Base-by-base conservation (phyloP, 2,329 filamentous ascomycete species). In the Talaromyces albobiverticillius region DNA sequence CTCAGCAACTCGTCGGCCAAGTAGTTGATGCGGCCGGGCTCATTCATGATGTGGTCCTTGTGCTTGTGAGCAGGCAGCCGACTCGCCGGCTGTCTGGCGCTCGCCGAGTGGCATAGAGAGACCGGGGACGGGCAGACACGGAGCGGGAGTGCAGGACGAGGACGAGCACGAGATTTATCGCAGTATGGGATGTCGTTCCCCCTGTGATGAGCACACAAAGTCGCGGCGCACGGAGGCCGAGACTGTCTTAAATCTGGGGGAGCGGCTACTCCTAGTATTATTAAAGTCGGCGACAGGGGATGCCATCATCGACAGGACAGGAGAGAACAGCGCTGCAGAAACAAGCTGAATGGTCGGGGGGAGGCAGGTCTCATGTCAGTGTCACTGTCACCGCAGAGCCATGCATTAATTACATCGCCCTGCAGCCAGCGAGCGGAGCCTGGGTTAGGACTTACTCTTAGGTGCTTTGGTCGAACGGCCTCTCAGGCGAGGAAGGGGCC, bases 1-100 rank as follows among this genome's bases (percentile, higher is more conserved):
- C 58, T 66, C 49, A 72, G 59, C 40, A 72, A 54, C 58, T 72
- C 70, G 57, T 72, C 69, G 40, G 70, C 67, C 54, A 72, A 62
- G 57, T 67, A 59, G 38, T 64, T 60, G 62, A 72, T 69, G 55
- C 60, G 63, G 59, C 64, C 61, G 56, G 62, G 60, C 50, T 56
- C 60, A 57, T 65, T 61, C 69, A 72, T 60, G n/a, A n/a, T n/a
- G n/a, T n/a, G n/a, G n/a, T n/a, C n/a, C n/a, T n/a, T 60, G 55
- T 62, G 62, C 50, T 40, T 29, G 62, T 57, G 53, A 57, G 59
- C 54, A 61, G 57, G 60, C 63, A 67, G 67, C 67, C 67, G 66
- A 61, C 59, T 61, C 59, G 59, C 62, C 62, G 66, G 63, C 66
- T 66, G 65, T 61, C 58, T 57, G 60, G 54, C 43, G 36, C 55